Evolutionary conservation across 371 early-diverging fungal species (phyloP).

Genomic region (Zopfochytrium polystomum): DNA sequence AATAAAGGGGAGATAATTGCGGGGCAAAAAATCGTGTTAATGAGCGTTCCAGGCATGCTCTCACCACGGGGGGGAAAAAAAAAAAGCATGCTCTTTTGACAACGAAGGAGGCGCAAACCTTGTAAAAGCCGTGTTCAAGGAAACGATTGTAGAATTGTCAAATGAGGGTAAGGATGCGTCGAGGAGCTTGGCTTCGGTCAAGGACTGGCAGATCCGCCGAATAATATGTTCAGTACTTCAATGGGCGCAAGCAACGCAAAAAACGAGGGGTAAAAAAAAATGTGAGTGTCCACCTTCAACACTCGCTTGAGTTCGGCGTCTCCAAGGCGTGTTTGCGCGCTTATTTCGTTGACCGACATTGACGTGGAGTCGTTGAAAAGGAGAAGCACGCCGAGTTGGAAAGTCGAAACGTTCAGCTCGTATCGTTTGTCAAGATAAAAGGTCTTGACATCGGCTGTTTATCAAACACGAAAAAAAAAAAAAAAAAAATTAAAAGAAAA

Average conservation of each 20-base stretch:
- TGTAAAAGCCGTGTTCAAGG: not conserved
- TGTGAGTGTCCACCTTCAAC: constrained; percentile 49
- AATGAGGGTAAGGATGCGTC: not conserved
- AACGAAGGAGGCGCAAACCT: not conserved
- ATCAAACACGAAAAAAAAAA: too few relatives aligned
- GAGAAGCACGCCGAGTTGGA: constrained; percentile 70
- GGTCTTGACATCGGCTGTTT: constrained; percentile 67
- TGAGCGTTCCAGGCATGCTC: too few relatives aligned
- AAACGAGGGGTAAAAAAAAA: too few relatives aligned
- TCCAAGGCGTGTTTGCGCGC: constrained; percentile 38
- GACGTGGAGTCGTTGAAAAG: constrained; percentile 61
- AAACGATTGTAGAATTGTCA: not conserved
- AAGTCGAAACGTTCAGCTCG: constrained; percentile 76
- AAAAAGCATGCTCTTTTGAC: not conserved
- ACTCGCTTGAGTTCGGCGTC: constrained; percentile 54
- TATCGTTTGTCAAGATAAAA: constrained; percentile 71
- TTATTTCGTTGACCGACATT: constrained; percentile 54
- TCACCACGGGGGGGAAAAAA: too few relatives aligned
- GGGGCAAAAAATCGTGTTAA: too few relatives aligned
- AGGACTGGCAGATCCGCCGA: not conserved
- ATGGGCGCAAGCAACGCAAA: too few relatives aligned
- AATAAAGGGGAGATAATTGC: too few relatives aligned
- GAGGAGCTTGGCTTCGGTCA: constrained; percentile 13
- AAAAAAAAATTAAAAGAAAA: not conserved
- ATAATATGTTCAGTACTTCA: not conserved